Percentiles rank a stretch among this genome's conserved stretches.
These are phyloP conservation scores for Nematodospora anomalae DNA, from an alignment of 1,139 yeast species.

Conservation along the genomic window DNA sequence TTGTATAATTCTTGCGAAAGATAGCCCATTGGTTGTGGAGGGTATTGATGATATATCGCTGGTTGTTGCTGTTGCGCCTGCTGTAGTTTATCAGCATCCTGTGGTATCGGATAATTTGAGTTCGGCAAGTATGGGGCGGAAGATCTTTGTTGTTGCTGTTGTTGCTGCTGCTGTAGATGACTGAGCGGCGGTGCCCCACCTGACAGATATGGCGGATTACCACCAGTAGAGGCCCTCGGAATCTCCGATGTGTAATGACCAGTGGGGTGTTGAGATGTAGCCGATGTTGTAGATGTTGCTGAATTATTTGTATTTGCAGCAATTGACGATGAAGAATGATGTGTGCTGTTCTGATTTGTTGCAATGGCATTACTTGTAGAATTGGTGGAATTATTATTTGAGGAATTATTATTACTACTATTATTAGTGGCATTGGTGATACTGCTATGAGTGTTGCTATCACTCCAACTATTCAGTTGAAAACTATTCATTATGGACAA, in stretches of 20 bases:
- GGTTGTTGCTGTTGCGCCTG: conserved; percentile 8
- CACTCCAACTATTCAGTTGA: not conserved
- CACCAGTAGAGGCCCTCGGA: not conserved
- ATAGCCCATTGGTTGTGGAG: conserved; percentile 14
- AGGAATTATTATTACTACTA: not conserved
- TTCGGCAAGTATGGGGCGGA: conserved; percentile 8
- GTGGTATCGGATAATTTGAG: conserved; percentile 6
- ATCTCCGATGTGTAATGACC: not conserved
- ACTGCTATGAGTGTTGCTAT: too few relatives aligned
- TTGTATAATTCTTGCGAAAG: conserved; percentile 11
- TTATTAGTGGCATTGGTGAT: too few relatives aligned
- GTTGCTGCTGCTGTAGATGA: conserved; percentile 2
- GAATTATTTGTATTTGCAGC: not conserved
- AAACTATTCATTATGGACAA: not conserved
- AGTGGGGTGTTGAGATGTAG: not conserved
- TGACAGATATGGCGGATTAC: not conserved
- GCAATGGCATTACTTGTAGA: not conserved
- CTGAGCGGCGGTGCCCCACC: not conserved
- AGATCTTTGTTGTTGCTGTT: conserved; percentile 2
- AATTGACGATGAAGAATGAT: not conserved
- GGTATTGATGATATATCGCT: conserved; percentile 12
- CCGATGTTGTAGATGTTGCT: not conserved
- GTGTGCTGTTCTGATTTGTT: too few relatives aligned
- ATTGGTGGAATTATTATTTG: not conserved
- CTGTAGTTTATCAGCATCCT: conserved; percentile 9